A percentile compares a stretch with the other conserved stretches of the same genome.
phyloP scores from a whole-genome alignment of 106 monocot genomes.

The Cymbidium sinense region DNA sequence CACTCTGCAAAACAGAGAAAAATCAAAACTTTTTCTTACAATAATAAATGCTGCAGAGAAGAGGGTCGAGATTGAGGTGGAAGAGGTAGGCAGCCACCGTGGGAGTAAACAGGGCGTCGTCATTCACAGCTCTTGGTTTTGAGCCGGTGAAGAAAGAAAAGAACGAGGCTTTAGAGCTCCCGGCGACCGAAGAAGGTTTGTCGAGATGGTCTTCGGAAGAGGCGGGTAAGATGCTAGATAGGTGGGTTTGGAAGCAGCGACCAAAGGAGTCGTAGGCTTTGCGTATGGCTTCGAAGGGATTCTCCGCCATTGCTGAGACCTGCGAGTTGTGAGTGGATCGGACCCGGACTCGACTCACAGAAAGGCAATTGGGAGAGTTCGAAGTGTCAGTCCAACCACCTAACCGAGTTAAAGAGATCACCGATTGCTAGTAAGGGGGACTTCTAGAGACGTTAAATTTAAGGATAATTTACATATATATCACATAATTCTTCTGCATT shows the following conservation, averaged over 20 bases:
- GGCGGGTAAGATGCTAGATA: conserved; percentile 23
- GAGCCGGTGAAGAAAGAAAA: conserved; percentile 11
- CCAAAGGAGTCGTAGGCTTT: conserved; percentile 32
- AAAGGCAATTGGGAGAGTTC: no score
- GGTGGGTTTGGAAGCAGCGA: conserved; percentile 26
- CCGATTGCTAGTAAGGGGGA: no score
- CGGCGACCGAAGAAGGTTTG: conserved; percentile 3
- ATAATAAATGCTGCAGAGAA: background rate
- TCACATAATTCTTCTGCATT: no score
- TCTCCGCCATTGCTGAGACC: conserved; percentile 16
- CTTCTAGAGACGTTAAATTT: no score
- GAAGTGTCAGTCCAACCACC: no score
- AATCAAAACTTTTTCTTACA: background rate
- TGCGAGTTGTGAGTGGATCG: background rate
- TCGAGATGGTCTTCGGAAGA: conserved; percentile 2
- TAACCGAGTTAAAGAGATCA: no score
- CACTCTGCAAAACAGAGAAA: background rate
- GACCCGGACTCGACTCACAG: no score
- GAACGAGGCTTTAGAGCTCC: conserved; percentile 1
- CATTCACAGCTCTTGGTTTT: background rate
- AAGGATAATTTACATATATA: no score
- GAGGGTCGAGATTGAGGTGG: background rate
- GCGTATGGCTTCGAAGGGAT: conserved; percentile 32
- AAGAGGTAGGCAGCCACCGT: background rate
- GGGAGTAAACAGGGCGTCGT: background rate